A percentile compares a stretch with the other conserved stretches of the same genome.
These are phyloP conservation scores for Alopecurus myosuroides DNA, from an alignment of 176 grass and related monocot genomes.

Conservation along the genomic window DNA sequence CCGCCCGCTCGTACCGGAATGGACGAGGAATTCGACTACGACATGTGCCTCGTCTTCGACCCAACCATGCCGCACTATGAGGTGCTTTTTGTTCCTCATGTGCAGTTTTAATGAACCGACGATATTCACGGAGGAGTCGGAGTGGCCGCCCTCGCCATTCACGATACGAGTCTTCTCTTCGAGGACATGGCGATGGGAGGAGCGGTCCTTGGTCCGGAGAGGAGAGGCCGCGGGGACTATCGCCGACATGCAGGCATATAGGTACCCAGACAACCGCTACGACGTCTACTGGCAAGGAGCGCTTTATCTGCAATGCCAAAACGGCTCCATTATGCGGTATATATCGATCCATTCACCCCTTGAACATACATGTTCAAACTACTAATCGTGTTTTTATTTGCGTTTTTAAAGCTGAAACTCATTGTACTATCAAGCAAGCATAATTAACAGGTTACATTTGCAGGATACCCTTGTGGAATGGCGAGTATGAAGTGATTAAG, in stretches of 20 bases:
- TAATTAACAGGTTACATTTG: not conserved
- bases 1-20: not conserved
- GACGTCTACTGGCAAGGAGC: not conserved
- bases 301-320: not conserved
- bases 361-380: not conserved
- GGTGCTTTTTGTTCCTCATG: not conserved
- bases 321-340: not conserved
- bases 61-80: not conserved
- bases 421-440: not conserved
- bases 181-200: not conserved
- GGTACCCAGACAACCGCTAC: fast-evolving
- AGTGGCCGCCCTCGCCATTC: not conserved
- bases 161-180: not conserved
- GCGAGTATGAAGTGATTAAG: not conserved
- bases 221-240: not conserved
- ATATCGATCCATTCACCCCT: not conserved
- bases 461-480: not conserved
- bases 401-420: not conserved
- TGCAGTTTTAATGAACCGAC: not conserved
- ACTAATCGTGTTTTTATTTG: not conserved
- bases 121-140: not conserved
- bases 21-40: not conserved
- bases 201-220: not conserved
- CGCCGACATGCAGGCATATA: not conserved
- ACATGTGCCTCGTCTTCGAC: not conserved